Base-by-base conservation (phyloP, 2,329 filamentous ascomycete species). In the Fusarium continuum region DNA sequence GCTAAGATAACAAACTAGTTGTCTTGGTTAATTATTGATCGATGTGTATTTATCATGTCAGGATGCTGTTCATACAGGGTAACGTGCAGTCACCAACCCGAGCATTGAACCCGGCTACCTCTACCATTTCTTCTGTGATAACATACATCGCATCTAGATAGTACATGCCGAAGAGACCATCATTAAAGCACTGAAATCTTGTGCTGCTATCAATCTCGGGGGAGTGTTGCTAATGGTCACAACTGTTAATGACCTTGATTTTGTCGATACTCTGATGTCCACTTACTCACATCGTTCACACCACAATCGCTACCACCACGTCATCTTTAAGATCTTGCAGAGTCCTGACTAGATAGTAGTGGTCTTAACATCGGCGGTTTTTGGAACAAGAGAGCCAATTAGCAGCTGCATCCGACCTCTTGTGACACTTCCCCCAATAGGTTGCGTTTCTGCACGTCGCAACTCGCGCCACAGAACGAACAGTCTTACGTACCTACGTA, bases 401-500 rank as follows among this genome's bases (percentile, higher is more conserved):
- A 54, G 43, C 50, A 35, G 13, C n/a, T 43, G 31, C 32, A 22
- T 29, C 16, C 17, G 31, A 35, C 32, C 56, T 65, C 62, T 65
- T 65, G 62, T 65, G 62, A 65, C 62, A 65, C 61, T 63, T 51
- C 22, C 36, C 38, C 34, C 43, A 39, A 54, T 51, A 48, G 50
- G 43, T 38, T 58, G 61, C 46, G 61, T 58, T 46, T 61, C 46
- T 59, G 35, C 28, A 48, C 34, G 59, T 61, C 46, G 59, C 44
- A 46, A 53, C 31, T 43, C 35, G 61, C 59, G 67, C 54, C 58
- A 69, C 61, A 59, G 20, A 35, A 22, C 31, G 20, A 35, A 22
- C 31, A 43, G 58, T 61, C 59, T 67, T 70, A 68, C 51, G 60
- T 59, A n/a, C n/a, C n/a, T n/a, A n/a, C n/a, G n/a, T n/a, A n/a